A percentile compares a stretch with the other conserved stretches of the same genome.
These are phyloP conservation scores for Hypoxylon lenormandii DNA, from an alignment of 495 filamentous ascomycete species.

Conservation along the genomic window DNA sequence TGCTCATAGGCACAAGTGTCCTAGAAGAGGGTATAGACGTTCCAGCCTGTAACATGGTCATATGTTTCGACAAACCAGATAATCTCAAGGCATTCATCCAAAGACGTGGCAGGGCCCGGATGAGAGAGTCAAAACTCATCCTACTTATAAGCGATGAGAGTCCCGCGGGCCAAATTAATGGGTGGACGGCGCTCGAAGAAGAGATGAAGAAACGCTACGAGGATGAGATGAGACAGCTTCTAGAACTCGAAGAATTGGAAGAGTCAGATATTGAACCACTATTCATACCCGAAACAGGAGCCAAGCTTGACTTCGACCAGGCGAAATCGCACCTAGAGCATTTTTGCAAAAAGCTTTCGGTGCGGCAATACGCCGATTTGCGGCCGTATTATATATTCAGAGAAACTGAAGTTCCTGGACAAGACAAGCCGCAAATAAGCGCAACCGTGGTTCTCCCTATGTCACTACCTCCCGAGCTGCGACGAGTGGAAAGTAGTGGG, in stretches of 20 bases:
- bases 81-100: constrained; percentile 91
- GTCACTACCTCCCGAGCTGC: constrained; percentile 73
- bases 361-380: constrained; percentile 64
- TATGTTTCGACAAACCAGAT: constrained; percentile 82
- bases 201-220: constrained; percentile 80
- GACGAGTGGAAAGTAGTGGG: constrained; percentile 63
- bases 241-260: constrained; percentile 66
- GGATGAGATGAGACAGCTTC: constrained; percentile 71
- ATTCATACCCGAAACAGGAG: constrained; percentile 66
- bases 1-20: constrained; percentile 85
- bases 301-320: constrained; percentile 77
- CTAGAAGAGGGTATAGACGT: constrained; percentile 95
- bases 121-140: constrained; percentile 75
- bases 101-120: constrained; percentile 83
- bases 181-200: constrained; percentile 74
- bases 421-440: constrained; percentile 49
- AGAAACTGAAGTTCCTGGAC: not conserved
- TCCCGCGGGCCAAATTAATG: constrained; percentile 44
- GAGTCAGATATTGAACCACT: constrained; percentile 58
- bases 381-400: constrained; percentile 64
- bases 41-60: constrained; percentile 82
- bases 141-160: constrained; percentile 66
- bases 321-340: constrained; percentile 81
- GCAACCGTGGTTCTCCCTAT: constrained; percentile 78
- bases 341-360: constrained; percentile 76